Evolutionary conservation across 306 rosid species (phyloP), one percentile per base, ranked within the genome.

Genomic region (Sesbania bispinosa): DNA sequence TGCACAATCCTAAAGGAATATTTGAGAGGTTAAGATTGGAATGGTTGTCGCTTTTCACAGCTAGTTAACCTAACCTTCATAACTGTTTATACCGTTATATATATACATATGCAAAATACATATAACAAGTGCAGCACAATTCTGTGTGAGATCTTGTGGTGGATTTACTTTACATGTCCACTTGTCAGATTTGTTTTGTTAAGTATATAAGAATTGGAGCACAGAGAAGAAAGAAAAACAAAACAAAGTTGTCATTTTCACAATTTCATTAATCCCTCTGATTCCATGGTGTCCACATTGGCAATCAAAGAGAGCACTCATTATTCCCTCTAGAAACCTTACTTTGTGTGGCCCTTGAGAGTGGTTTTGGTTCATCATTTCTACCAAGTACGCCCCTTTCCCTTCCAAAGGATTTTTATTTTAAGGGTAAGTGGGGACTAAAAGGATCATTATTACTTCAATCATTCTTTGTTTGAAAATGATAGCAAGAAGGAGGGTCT

Each of bases 401-500:
- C 23, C 41, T 76, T 72, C 55, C 62, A 10, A 20, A 30, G 46
- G 79, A 57, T 71, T 78, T 68, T 46, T 30, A 23, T 26, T 51
- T 2, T 39, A 59, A 62, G 48, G 74, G 24, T 20, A 75, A 73
- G 92, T 86, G 89, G 87, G 83, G 82, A 75, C 84, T 69, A 48
- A n/a, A n/a, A 18, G 77, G 75, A 68, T 81, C 72, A 83, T 83
- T 77, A 81, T 88, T 86, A 74, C 86, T 62, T 33, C 85, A 86
- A 83, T 90, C 83, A 86, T 88, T 83, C 74, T 73, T 42, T 30
- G 27, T 67, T 87, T 78, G 93, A 90, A 87, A 85, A 77, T 76
- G 83, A 82, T 72, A 68, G 55, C n/a, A n/a, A n/a, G 71, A 69
- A 62, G 47, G 11, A 32, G 46, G 59, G 79, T 64, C 26, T 74